Conservation (phyloP, 257 asterid species). For the Fraxinus cuspidata region DNA sequence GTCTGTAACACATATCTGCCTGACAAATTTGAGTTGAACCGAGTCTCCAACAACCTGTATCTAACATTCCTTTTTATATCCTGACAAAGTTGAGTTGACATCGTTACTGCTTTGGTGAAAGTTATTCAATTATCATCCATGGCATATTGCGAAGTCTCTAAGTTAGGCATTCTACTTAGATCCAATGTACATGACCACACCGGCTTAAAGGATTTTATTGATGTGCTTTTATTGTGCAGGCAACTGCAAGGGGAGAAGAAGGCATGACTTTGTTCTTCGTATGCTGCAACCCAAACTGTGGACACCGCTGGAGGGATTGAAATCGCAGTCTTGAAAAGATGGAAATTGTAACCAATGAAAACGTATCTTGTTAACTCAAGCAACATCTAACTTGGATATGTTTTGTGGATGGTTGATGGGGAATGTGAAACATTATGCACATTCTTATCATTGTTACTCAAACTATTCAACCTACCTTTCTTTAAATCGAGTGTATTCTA, state of each 20-base stretch:
- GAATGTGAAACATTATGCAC: neutral
- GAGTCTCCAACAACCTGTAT: too few relatives aligned
- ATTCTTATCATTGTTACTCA: neutral
- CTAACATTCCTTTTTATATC: too few relatives aligned
- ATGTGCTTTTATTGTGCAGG: slow-evolving; percentile 43
- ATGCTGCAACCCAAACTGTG: slow-evolving; percentile 93
- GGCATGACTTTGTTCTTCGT: slow-evolving; percentile 93
- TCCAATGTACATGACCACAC: neutral
- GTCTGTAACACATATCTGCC: too few relatives aligned
- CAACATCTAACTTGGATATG: neutral
- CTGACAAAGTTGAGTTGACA: neutral
- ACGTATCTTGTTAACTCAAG: slow-evolving; percentile 13
- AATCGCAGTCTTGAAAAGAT: neutral
- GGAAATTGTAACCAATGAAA: slow-evolving; percentile 11
- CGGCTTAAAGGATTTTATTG: neutral
- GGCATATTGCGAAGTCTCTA: neutral
- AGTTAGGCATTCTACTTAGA: neutral
- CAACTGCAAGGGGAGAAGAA: slow-evolving; percentile 92
- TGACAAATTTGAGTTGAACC: too few relatives aligned
- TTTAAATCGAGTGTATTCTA: neutral
- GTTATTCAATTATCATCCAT: neutral
- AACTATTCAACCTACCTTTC: neutral
- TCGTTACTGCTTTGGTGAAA: too few relatives aligned
- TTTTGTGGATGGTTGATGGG: neutral
- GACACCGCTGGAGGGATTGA: slow-evolving; percentile 90